Base-by-base conservation (phyloP, 352 stramenopile species). In the Phytophthora quininea region DNA sequence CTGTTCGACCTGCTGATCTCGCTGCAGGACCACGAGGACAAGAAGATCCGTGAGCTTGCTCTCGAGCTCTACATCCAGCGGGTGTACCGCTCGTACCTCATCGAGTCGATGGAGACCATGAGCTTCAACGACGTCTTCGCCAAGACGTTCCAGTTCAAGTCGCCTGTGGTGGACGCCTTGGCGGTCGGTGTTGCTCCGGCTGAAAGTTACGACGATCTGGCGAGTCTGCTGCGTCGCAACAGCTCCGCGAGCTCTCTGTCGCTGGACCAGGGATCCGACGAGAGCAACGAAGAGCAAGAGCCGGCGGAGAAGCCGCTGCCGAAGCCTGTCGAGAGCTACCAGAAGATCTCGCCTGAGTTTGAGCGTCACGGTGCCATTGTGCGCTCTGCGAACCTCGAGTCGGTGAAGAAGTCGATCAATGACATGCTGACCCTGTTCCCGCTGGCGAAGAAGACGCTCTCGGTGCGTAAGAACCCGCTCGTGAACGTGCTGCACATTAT, bases 101-200 rank as follows among this genome's bases (percentile, higher is more conserved):
- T 96, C 40, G 76, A 93, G 60, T 86, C 81, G n/a, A 92, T 95
- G 72, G 84, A 90, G 68, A 90, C 77, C n/a, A 85, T 84, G 50
- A 73, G 74, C 64, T 71, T 78, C 27, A 76, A 76, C 37, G 73
- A 75, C 51, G 80, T 94, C 53, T 91, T 96, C 38, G 87, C 84
- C 31, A 94, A 95, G 71, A 93, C 86, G 58, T 96, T 96, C 62
- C 79, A 88, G 68, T 96, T 96, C 73, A 90, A 88, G 74, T 94
- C 86, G 56, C 83, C 86, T 0, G 78, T 90, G 46, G 84, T 93
- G 64, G 86, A 93, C 55, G 87, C 86, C 14, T 67, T 95, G n/a
- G 72, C 86, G 2, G 85, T 95, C 3, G 85, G 83, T 32, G 75
- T 93, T 19, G 74, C 86, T 4, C 82, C 85, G 24, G 84, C 88